Evolutionary conservation across 768 basidiomycete genomes (phyloP), one percentile per base, ranked within the genome.

Genomic region (Amanita muscaria): DNA sequence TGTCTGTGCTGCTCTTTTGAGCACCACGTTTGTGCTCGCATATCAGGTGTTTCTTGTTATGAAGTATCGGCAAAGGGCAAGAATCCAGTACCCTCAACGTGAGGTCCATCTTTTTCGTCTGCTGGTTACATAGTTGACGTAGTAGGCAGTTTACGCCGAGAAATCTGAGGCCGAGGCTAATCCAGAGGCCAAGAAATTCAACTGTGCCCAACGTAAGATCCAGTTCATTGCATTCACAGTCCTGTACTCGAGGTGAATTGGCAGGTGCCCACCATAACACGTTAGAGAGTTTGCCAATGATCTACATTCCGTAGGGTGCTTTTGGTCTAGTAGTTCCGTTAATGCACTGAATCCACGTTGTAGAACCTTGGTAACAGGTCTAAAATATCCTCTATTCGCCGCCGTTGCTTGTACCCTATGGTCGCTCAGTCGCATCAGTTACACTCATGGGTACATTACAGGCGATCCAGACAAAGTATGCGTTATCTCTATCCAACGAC

Each of bases 111-210:
- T 16, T 18, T 12, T 5, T 22, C 16, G 16, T n/a, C 16, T 33
- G n/a, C 31, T 16, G 15, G 14, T 31, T 31, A n/a, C 31, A 32
- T 23, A 11, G 14, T 12, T 44, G n/a, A n/a, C n/a, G n/a, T n/a
- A n/a, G n/a, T n/a, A 33, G 33, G n/a, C 42, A 86, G 80, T 75
- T 38, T 88, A 88, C 49, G 86, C 84, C 3, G 81, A 85, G 29
- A 76, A 79, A 56, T 67, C 71, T 3, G 69, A 84, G 49, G 73
- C 60, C 14, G 76, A 69, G 16, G 65, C 65, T 0, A 77, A 67
- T 12, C 57, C 53, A 19, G 72, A 69, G 32, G 85, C 83, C 1
- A 44, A 65, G 41, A 50, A 69, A 43, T 87, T 84, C 67, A 87
- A 87, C 59, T 87, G 84, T 56, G 71, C 72, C 25, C 83, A 87